Evolutionary conservation across 345 rosid species (phyloP), one percentile per base, ranked within the genome.

Genomic region (Euphorbia tirucalli): DNA sequence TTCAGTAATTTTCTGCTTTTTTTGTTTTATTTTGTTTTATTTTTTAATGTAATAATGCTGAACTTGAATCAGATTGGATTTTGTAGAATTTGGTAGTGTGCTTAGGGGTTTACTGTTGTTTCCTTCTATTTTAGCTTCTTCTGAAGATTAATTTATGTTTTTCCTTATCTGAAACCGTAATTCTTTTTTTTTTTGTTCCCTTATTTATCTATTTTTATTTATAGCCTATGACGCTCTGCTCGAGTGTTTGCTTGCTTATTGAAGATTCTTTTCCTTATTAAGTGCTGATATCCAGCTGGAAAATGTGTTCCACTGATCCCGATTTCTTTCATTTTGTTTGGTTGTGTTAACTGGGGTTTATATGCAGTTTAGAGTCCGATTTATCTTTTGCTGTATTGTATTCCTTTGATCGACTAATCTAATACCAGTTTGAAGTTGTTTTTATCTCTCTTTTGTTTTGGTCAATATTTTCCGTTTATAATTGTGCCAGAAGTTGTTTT

Each of bases 11-110:
- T 48, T 19, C 43, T 71, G 74, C 48, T 67, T 24, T 64, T 57
- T 31, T 5, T 11, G 59, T 54, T 1, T 31, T 68, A 44, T 43
- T 22, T 58, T 61, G 43, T 54, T 63, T 1, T 10, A 21, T 22
- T 66, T 14, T 28, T 19, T 22, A 6, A 32, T 64, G 61, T 41
- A 3, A 1, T 50, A 60, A 68, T 58, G 56, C 6, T 71, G 50
- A 71, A 62, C 76, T 74, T 61, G 60, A 54, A 19, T 82, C 27
- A 61, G 73, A 50, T 59, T 27, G 50, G 32, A 43, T 69, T 41
- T 41, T 59, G 39, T 7, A 16, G 25, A 54, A 4, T 57, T 56
- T 62, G 64, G 66, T 56, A 6, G 6, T 1, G 22, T 24, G 24
- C 13, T 64, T 41, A 59, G 66, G 31, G 2, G 37, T 55, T 50